phyloP scores from a whole-genome alignment of 495 filamentous ascomycete species.

The Astrocystis sublimbata region DNA sequence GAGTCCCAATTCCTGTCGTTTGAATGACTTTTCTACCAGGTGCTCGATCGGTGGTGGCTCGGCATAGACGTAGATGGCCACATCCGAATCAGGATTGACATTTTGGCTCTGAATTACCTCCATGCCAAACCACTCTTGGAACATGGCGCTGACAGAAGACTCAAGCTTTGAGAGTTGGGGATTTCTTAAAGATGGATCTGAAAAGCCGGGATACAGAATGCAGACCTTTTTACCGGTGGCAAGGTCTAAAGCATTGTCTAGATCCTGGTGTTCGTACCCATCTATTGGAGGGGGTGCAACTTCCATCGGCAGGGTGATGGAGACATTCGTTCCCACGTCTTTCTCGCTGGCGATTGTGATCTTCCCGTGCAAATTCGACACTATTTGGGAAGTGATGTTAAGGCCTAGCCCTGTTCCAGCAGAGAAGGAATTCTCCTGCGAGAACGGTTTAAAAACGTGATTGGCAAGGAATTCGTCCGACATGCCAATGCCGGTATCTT shows the following conservation, averaged over 20 bases:
- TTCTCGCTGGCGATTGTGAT: constrained; percentile 58
- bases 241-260: background rate
- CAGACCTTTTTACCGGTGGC: background rate
- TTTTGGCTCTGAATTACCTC: constrained; percentile 19
- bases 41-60: constrained; percentile 28
- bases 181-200: background rate
- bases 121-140: constrained; percentile 29
- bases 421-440: constrained; percentile 66
- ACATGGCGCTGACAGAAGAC: constrained; percentile 22
- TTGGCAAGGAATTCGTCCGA: constrained; percentile 66
- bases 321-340: constrained; percentile 21
- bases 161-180: constrained; percentile 15
- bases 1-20: constrained; percentile 12
- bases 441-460: constrained; percentile 67
- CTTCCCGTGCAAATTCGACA: constrained; percentile 58
- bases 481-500: constrained; percentile 71
- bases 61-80: constrained; percentile 26
- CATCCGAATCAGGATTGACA: constrained; percentile 16
- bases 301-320: background rate
- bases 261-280: background rate
- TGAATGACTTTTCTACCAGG: constrained; percentile 16
- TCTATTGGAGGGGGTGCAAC: background rate
- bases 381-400: constrained; percentile 66
- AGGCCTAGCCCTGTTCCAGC: constrained; percentile 71
- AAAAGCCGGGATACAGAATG: background rate